Evolutionary conservation across 129 eudicot species (phyloP).

Genomic region (Flaveria robusta): DNA sequence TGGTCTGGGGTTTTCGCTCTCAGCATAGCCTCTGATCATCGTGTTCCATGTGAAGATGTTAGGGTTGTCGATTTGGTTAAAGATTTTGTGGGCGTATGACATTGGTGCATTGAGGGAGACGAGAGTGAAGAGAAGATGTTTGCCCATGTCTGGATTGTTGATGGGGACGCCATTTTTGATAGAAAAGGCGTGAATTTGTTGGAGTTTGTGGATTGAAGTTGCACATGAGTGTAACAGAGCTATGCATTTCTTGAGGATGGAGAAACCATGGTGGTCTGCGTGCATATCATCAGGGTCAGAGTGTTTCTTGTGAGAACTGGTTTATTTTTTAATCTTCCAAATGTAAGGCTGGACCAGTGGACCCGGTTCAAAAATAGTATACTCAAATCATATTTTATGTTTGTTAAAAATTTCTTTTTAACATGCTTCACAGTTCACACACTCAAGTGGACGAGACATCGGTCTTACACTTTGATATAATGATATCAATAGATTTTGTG

Average conservation of each 20-base stretch:
- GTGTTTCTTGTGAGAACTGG: neutral
- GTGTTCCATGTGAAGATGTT: slow-evolving; percentile 84
- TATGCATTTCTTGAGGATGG: slow-evolving; percentile 66
- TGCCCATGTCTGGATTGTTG: slow-evolving; percentile 62
- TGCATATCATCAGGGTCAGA: slow-evolving; percentile 29
- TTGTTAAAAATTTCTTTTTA: too few species aligned
- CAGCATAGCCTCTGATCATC: slow-evolving; percentile 85
- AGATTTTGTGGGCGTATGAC: slow-evolving; percentile 61
- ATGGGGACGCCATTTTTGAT: slow-evolving; percentile 64
- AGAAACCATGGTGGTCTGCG: slow-evolving; percentile 28
- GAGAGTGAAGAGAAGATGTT: slow-evolving; percentile 64
- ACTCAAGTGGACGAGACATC: too few species aligned
- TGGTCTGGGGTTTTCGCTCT: slow-evolving; percentile 57
- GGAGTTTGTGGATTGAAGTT: slow-evolving; percentile 58
- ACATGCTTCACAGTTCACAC: too few species aligned
- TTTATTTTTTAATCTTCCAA: neutral
- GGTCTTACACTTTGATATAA: too few species aligned
- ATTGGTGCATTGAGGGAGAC: slow-evolving; percentile 67
- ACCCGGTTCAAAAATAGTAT: neutral
- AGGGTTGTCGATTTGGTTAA: slow-evolving; percentile 52
- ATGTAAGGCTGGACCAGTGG: neutral
- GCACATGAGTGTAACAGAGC: slow-evolving; percentile 70
- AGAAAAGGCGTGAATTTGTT: slow-evolving; percentile 84
- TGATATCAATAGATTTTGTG: too few species aligned
- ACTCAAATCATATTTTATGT: neutral